These are phyloP conservation scores for Taphrina flavorubra DNA, from an alignment of 1,139 yeast species.

Conservation along the genomic window DNA sequence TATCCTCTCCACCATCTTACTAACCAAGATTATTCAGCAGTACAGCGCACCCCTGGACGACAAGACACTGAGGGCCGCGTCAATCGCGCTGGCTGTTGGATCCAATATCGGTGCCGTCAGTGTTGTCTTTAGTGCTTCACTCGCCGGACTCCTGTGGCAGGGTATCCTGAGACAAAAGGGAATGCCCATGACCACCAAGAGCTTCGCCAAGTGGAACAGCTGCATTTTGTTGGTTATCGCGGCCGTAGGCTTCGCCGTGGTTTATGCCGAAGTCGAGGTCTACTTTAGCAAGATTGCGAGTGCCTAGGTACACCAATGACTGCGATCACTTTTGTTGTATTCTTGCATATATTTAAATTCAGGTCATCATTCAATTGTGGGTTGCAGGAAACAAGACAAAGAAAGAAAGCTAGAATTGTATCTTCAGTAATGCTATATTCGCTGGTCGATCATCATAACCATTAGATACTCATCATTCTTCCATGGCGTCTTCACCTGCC, in stretches of 20 bases:
- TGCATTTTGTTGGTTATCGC: slow-evolving; percentile 15
- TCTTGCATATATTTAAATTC: too few species aligned
- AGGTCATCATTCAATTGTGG: too few species aligned
- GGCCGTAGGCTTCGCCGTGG: slow-evolving; percentile 28
- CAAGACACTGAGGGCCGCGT: slow-evolving; percentile 21
- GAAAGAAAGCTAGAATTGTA: too few species aligned
- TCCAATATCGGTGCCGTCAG: slow-evolving; percentile 39
- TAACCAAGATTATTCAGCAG: slow-evolving; percentile 37
- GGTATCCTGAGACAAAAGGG: slow-evolving; percentile 34
- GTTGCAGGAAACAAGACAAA: too few species aligned
- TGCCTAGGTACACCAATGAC: background rate
- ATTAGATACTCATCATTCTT: slow-evolving; percentile 1
- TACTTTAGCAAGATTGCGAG: slow-evolving; percentile 40
- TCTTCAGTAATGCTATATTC: too few species aligned
- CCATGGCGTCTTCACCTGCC: slow-evolving; percentile 19
- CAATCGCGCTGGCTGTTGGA: slow-evolving; percentile 36
- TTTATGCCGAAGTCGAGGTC: slow-evolving; percentile 39
- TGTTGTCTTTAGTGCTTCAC: slow-evolving; percentile 37
- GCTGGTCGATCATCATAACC: background rate
- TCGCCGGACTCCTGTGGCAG: slow-evolving; percentile 41
- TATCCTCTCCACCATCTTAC: slow-evolving; percentile 37
- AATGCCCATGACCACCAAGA: slow-evolving; percentile 23
- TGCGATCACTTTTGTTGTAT: too few species aligned
- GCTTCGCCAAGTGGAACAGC: slow-evolving; percentile 39
- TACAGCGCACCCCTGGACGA: slow-evolving; percentile 7